Percentiles rank a stretch among this genome's conserved stretches.
Conservation (phyloP, 306 rosid genomes). For the Ceratonia siliqua region DNA sequence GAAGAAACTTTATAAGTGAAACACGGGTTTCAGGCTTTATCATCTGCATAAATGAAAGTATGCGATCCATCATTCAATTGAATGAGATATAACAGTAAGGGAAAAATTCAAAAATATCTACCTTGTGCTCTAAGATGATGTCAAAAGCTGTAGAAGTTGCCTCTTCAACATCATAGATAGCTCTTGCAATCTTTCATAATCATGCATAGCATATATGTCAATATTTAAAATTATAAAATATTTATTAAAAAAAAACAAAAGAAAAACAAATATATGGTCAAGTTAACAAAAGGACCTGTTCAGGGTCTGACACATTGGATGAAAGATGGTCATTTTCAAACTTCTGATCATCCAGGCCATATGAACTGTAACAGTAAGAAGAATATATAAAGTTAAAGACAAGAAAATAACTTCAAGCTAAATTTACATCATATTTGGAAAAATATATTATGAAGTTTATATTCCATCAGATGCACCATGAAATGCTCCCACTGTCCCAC, state of each 20-base stretch:
- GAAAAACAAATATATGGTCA: slow-evolving; percentile 25
- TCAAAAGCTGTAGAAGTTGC: slow-evolving; percentile 88
- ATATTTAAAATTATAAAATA: slow-evolving; percentile 31
- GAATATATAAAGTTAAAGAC: slow-evolving; percentile 3
- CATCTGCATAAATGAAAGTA: slow-evolving; percentile 57
- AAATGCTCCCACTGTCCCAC: slow-evolving; percentile 23
- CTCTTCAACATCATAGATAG: slow-evolving; percentile 95
- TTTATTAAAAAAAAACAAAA: slow-evolving; percentile 15
- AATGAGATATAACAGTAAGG: slow-evolving; percentile 9
- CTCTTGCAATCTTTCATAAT: slow-evolving; percentile 74
- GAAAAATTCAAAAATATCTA: slow-evolving; percentile 23
- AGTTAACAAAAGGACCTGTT: slow-evolving; percentile 61
- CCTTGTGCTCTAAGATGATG: slow-evolving; percentile 80
- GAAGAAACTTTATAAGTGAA: slow-evolving; percentile 83
- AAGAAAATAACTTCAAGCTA: slow-evolving; percentile 23
- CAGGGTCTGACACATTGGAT: slow-evolving; percentile 74
- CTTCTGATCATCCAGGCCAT: slow-evolving; percentile 81
- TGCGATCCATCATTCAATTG: slow-evolving; percentile 17
- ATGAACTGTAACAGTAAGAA: slow-evolving; percentile 65
- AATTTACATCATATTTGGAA: slow-evolving; percentile 16
- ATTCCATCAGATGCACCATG: background rate
- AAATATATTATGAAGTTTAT: slow-evolving; percentile 18
- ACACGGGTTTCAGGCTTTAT: slow-evolving; percentile 84
- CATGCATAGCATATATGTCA: slow-evolving; percentile 40
- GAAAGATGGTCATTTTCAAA: slow-evolving; percentile 83